Evolutionary conservation across 768 basidiomycete species (phyloP), one percentile per base, ranked within the genome.

Genomic region (Mycena amicta): DNA sequence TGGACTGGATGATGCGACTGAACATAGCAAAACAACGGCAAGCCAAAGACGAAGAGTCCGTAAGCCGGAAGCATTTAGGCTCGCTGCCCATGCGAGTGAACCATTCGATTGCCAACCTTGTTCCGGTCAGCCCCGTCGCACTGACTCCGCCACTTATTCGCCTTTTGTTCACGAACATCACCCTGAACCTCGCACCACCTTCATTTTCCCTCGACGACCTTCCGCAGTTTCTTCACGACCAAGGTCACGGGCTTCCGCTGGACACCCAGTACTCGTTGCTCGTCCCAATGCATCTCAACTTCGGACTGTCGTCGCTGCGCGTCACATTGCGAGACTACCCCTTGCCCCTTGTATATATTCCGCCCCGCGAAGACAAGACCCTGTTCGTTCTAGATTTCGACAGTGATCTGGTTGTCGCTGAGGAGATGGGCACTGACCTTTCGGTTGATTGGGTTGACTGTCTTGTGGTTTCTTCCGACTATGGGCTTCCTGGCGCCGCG

Each of bases 291-390:
- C 89, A 94, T 67, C 70, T 98, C 20, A 79, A 82, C 31, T 85
- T 93, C 71, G 78, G 83, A 2, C 75, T 93, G 52, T 75, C 80
- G 3, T 80, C 84, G n/a, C 72, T 87, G 18, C 80, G 79, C 47
- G 75, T 86, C 43, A 81, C 82, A 3, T 77, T 95, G 8, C 87
- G 95, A 29, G 94, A 96, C 73, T 95, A 96, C 73, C 93, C 95
- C 2, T 73, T 97, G 29, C 93, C 95, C 1, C 70, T 98, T 52
- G 72, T 94, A n/a, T 79, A 87, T 66, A 81, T 96, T 43, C 89
- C 90, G 30, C 67, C 82, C 16, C 74, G 75, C 56, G 62, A 73
- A 2, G 72, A 77, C 26, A 61, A 70, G 20, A 72, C 65, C 4
- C 65, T 71, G 20, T 70, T 81, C 12, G 80, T 83, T 0, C 84